Evolutionary conservation across 2,329 filamentous ascomycete species (phyloP), one percentile per base, ranked within the genome.

Genomic region (Colletotrichum cereale): DNA sequence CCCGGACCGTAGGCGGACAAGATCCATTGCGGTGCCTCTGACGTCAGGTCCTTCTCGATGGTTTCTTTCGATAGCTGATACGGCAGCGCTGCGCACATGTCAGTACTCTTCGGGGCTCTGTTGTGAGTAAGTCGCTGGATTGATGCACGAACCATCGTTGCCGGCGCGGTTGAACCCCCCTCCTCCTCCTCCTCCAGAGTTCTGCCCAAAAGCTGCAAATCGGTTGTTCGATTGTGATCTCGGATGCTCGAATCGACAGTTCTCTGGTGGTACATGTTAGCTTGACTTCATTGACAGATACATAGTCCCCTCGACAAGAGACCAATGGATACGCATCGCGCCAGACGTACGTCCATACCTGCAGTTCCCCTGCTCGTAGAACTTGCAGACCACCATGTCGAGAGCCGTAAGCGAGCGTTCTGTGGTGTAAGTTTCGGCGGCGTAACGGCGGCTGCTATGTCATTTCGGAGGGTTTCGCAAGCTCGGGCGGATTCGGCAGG

Each of bases 1-100:
- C 92, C 92, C 0, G 95, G 95, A 0, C 91, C 93, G 80, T 97
- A 98, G 29, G 92, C 88, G 1, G 95, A 97, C 31, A 98, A 87
- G 5, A 96, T 91, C 93, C 95, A 98, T 85, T 89, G 83, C 24
- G 96, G 96, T 11, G 88, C 87, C 72, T 96, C 93, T 29, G 86
- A 85, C 0, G 86, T 88, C 56, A 97, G 85, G 78, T 97, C 94
- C 64, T 83, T 82, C 72, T 87, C 86, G 75, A 97, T 91, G 2
- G 82, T 83, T 0, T 89, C 88, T 52, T 82, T 82, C n/a, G 83
- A 88, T 50, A 95, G 80, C 55, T 81, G 85, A 78, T 89, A 89
- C 5, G 84, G 81, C 11, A 64, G 44, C 2, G 29, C 69, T 71
- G 29, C n/a, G 34, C 11, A 11, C 1, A 1, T 44, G 62, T 66